Base-by-base conservation (phyloP, 306 rosid species). In the Gillenia trifoliata region DNA sequence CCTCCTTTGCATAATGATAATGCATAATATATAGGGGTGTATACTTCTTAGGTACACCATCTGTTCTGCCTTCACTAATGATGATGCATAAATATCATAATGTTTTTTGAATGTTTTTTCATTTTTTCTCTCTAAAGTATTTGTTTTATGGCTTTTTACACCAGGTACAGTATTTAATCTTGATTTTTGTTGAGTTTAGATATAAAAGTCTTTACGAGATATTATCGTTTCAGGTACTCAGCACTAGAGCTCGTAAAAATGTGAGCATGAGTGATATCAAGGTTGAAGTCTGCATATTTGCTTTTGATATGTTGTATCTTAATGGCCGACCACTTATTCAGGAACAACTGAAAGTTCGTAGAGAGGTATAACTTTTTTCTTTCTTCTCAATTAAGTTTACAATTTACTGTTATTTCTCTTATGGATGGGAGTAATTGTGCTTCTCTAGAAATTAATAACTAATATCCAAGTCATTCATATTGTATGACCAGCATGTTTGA, bases 181-280 rank as follows among this genome's bases (percentile, higher is more conserved):
- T 54, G 63, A 11, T 59, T 8, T 56, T 30, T 31, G 54, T 76
- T 60, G 28, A 64, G 73, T 64, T 74, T 55, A 47, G 65, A 36
- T 65, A 23, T 49, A 56, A 60, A 59, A 64, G 31, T 50, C 77
- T 78, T 81, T 68, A 87, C 73, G 45, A 63, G 66, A 52, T 45
- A 50, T 56, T 86, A 68, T 81, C 59, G 75, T 85, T 78, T 64
- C 97, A 94, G 98, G 81, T 81, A 63, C 97, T 94, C 74, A 88
- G 86, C 81, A 90, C 97, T n/a, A 91, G 98, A 73, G 89, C 96
- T 61, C 96, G 97, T 60, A 94, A 94, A 88, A 90, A 94, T 78
- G 97, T 94, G 65, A 80, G 71, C 25, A 0, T 90, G 50, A 71
- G 81, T 77, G 93, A 90, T 67, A 86, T 94, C 69, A 91, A 91